Conservation (phyloP, 495 filamentous ascomycete species). For the Viridothelium virens region DNA sequence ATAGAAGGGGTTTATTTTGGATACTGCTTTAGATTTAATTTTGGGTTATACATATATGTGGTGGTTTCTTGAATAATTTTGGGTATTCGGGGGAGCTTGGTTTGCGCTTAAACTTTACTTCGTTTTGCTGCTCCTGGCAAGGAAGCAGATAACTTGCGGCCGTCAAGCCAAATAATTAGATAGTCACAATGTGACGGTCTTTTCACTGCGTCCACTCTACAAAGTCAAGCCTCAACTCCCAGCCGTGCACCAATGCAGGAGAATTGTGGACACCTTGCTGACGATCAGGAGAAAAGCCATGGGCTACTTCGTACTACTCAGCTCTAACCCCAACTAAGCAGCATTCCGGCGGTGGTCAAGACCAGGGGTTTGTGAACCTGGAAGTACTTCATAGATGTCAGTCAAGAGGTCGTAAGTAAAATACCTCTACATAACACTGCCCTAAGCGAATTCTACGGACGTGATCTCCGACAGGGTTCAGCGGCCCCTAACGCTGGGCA, state of each 20-base stretch:
- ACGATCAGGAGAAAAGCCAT: neutral
- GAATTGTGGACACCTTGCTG: conserved; percentile 20
- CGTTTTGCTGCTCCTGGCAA: neutral
- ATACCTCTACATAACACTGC: no score
- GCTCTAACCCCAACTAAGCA: no score
- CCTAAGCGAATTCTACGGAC: no score
- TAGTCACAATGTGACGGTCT: conserved; percentile 10
- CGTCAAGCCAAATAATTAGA: neutral
- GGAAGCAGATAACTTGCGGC: neutral
- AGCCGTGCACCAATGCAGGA: conserved; percentile 23
- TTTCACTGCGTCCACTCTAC: neutral
- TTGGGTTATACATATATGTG: neutral
- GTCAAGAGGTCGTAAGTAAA: no score
- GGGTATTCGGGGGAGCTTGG: neutral
- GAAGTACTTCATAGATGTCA: no score
- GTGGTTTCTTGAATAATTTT: neutral
- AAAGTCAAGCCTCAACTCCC: neutral
- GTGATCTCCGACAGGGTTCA: no score
- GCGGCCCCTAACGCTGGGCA: no score
- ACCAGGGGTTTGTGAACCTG: no score
- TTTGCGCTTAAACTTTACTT: neutral
- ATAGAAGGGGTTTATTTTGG: neutral
- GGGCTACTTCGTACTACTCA: neutral
- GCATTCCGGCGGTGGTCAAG: no score
- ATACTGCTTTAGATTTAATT: neutral